A percentile compares a stretch with the other conserved stretches of the same genome.
Evolutionary conservation across 2,329 filamentous ascomycete species (phyloP).

Genomic region (Nannizzia gypsea): DNA sequence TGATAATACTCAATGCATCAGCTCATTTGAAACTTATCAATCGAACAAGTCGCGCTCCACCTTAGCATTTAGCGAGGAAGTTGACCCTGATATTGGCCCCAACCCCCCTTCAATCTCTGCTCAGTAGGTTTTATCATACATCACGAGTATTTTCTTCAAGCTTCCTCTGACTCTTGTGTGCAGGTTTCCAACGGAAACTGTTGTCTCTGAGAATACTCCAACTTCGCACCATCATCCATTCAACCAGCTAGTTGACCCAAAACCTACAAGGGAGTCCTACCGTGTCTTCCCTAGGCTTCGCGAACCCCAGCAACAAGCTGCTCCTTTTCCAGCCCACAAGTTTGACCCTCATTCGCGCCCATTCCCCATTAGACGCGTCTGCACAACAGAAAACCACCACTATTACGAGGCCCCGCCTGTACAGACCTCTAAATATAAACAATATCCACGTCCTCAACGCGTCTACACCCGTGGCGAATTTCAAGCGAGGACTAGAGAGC

Average conservation of each 20-base stretch:
- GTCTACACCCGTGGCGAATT: not conserved
- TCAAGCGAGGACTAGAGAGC: not conserved
- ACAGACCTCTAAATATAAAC: not conserved
- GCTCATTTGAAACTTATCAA: conserved; percentile 1
- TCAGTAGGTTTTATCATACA: not conserved
- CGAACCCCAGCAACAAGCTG: not conserved
- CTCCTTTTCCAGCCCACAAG: not conserved
- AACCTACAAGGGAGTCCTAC: not conserved
- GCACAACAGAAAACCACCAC: not conserved
- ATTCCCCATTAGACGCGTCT: not conserved
- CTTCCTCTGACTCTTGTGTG: not conserved
- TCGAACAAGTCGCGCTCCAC: not conserved
- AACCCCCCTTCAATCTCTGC: not conserved
- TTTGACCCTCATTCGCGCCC: not conserved
- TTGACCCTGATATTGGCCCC: not conserved
- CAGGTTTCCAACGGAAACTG: not conserved
- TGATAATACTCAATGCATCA: not conserved
- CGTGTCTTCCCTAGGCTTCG: not conserved
- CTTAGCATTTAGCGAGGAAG: not conserved
- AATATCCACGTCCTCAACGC: not conserved
- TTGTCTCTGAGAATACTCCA: not conserved
- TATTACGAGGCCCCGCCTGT: not conserved
- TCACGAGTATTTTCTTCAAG: not conserved
- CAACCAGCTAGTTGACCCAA: not conserved
- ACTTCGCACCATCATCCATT: not conserved